phyloP scores from a whole-genome alignment of 2,329 filamentous ascomycete genomes.

The Claviceps paspali region DNA sequence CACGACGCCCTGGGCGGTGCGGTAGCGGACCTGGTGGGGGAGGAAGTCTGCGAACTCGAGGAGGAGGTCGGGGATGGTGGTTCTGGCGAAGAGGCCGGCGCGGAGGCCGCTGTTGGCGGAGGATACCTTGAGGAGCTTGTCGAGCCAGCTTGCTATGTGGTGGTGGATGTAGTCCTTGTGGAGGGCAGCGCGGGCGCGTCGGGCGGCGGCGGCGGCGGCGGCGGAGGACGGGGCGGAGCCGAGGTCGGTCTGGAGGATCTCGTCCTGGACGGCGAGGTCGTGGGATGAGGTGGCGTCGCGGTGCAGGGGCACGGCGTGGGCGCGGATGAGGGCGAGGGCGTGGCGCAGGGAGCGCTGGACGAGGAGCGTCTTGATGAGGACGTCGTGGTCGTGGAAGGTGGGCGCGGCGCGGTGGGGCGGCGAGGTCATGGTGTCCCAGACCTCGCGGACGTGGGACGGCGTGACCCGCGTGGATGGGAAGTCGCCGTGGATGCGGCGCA shows the following conservation, averaged over 20 bases:
- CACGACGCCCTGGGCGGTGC: constrained; percentile 17
- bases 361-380: constrained; percentile 26
- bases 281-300: constrained; percentile 12
- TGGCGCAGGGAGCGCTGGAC: constrained; percentile 11
- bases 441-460: constrained; percentile 26
- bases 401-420: constrained; percentile 41
- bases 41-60: constrained; percentile 21
- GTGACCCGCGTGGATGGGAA: constrained; percentile 20
- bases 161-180: constrained; percentile 19
- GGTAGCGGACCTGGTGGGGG: constrained; percentile 15
- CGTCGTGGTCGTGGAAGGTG: constrained; percentile 38
- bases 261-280: constrained; percentile 16
- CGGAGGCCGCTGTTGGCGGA: constrained; percentile 12
- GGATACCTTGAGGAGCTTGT: constrained; percentile 13
- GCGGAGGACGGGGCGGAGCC: background rate
- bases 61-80: constrained; percentile 17
- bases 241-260: constrained; percentile 17
- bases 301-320: constrained; percentile 26
- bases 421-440: constrained; percentile 46
- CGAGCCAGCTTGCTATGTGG: constrained; percentile 15
- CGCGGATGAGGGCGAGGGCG: constrained; percentile 23
- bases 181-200: constrained; percentile 15
- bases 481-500: constrained; percentile 20
- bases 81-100: constrained; percentile 9
- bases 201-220: constrained; percentile 9